Evolutionary conservation across 1,139 yeast genomes (phyloP).

Genomic region (Taphrina flavorubra): DNA sequence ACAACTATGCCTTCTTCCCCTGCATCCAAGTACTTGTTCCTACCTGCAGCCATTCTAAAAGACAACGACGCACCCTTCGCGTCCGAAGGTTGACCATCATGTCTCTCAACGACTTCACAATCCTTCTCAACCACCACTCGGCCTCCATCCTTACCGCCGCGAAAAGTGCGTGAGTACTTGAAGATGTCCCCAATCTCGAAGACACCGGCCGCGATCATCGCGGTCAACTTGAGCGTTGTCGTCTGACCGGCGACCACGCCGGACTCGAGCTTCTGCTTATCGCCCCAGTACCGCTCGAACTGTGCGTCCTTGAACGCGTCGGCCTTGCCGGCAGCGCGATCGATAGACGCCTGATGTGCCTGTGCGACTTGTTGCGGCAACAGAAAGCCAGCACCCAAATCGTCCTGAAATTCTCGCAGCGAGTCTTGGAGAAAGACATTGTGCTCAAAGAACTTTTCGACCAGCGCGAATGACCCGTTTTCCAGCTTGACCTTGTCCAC

Average conservation of each 20-base stretch:
- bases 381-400: constrained; percentile 37
- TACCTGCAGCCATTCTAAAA: neutral
- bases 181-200: constrained; percentile 1
- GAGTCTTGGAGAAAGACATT: constrained; percentile 41
- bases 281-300: constrained; percentile 45
- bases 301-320: constrained; percentile 43
- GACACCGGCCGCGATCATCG: neutral
- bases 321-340: constrained; percentile 34
- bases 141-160: neutral
- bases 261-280: constrained; percentile 26
- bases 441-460: constrained; percentile 34
- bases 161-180: constrained; percentile 4
- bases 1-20: neutral
- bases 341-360: constrained; percentile 29
- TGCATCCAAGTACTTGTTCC: neutral
- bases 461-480: neutral
- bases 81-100: neutral
- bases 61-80: neutral
- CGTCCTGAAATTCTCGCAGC: constrained; percentile 38
- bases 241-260: constrained; percentile 1
- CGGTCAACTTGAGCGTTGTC: constrained; percentile 3
- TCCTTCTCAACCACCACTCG: neutral
- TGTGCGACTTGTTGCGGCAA: constrained; percentile 32
- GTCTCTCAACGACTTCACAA: neutral
- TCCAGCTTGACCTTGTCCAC: constrained; percentile 16